These are phyloP conservation scores for Pneumocystis murina DNA, from an alignment of 1,139 yeast species.

Conservation along the genomic window DNA sequence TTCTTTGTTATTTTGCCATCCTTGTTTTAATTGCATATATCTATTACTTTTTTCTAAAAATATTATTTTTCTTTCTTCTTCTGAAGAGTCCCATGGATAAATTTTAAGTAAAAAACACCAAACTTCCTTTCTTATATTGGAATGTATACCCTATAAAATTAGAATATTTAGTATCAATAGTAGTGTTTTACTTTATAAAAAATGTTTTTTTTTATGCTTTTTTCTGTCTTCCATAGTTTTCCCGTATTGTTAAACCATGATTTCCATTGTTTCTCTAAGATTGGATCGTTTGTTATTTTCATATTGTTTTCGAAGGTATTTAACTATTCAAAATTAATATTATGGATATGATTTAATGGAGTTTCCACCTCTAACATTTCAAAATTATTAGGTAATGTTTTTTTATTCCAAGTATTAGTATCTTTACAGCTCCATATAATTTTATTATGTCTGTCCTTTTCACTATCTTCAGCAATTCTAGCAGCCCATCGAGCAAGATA, in stretches of 20 bases:
- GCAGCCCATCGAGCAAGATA: constrained; percentile 96
- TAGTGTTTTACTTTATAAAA: constrained; percentile 49
- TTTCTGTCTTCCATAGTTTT: constrained; percentile 49
- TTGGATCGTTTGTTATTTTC: constrained; percentile 48
- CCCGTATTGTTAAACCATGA: constrained; percentile 72
- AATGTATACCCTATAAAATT: constrained; percentile 37
- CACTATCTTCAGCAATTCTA: constrained; percentile 53
- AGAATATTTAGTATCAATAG: neutral
- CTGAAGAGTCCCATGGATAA: constrained; percentile 76
- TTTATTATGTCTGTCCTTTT: constrained; percentile 41
- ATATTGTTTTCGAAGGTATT: constrained; percentile 26
- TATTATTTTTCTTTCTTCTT: constrained; percentile 49
- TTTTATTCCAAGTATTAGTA: constrained; percentile 2
- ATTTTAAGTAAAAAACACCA: constrained; percentile 79
- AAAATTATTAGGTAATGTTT: constrained; percentile 46
- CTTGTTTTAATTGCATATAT: constrained; percentile 49
- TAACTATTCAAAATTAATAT: neutral
- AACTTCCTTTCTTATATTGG: constrained; percentile 49
- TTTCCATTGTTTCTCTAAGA: constrained; percentile 64
- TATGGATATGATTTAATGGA: neutral
- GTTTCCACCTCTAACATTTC: constrained; percentile 33
- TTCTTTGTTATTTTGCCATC: constrained; percentile 53
- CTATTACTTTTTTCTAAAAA: constrained; percentile 43
- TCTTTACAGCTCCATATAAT: constrained; percentile 43
- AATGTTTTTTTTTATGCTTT: constrained; percentile 64